Percentiles rank a stretch among this genome's conserved stretches.
These are phyloP conservation scores for Cutaneotrichosporon cyanovorans DNA, from an alignment of 1,284 basidiomycete genomes.

Conservation along the genomic window DNA sequence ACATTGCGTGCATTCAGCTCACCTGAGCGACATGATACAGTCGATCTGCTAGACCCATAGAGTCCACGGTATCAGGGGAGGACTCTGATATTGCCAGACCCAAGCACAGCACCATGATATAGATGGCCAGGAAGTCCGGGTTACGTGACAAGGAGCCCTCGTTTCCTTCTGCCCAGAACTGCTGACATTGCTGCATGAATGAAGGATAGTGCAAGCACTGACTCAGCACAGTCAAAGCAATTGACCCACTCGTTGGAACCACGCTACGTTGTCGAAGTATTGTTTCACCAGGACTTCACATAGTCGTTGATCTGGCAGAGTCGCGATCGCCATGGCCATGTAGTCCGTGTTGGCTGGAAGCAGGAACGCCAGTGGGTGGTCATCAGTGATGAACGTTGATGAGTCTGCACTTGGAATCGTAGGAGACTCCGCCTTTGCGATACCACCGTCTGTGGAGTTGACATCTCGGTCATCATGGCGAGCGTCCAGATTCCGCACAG, in stretches of 20 bases:
- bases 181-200: conserved; percentile 13
- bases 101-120: conserved; percentile 18
- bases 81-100: conserved; percentile 3
- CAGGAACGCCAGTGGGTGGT: conserved; percentile 16
- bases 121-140: conserved; percentile 14
- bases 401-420: not conserved
- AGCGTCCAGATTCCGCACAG: conserved; percentile 13
- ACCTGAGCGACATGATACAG: conserved; percentile 16
- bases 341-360: conserved; percentile 11
- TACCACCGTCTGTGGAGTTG: not conserved
- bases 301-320: conserved; percentile 11
- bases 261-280: conserved; percentile 20
- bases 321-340: conserved; percentile 10
- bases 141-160: not conserved
- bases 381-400: not conserved
- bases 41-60: conserved; percentile 7
- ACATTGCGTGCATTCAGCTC: not conserved
- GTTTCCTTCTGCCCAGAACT: conserved; percentile 5
- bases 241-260: conserved; percentile 15
- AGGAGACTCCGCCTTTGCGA: not conserved
- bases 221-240: not conserved
- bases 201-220: conserved; percentile 17
- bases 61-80: conserved; percentile 5
- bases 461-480: not conserved
- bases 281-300: conserved; percentile 12